phyloP scores from a whole-genome alignment of 108 stramenopile genomes.

The Conticribra weissflogii region DNA sequence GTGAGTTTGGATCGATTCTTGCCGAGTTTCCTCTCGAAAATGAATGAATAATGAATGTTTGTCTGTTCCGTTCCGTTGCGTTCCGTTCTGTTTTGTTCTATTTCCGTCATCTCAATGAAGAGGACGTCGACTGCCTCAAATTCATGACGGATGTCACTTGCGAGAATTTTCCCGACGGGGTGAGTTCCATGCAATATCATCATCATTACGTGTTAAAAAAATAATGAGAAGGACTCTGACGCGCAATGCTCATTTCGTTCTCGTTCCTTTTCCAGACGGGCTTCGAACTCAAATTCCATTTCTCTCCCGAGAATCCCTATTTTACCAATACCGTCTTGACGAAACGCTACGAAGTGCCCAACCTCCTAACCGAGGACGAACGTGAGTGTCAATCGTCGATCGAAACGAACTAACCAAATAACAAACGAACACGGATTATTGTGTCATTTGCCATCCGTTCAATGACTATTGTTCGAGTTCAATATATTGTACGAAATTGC shows the following conservation, averaged over 20 bases:
- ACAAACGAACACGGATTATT: too few species aligned
- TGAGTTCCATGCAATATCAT: too few species aligned
- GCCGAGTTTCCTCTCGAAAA: too few species aligned
- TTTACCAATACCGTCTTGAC: conserved; percentile 87
- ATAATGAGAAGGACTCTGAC: background rate
- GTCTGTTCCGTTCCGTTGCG: background rate
- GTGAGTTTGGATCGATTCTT: too few species aligned
- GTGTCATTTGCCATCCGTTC: too few species aligned
- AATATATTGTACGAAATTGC: too few species aligned
- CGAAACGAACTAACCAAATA: too few species aligned
- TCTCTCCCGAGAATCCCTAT: conserved; percentile 80
- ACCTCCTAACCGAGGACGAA: conserved; percentile 89
- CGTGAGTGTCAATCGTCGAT: too few species aligned
- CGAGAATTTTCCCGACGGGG: conserved; percentile 72
- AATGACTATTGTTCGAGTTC: too few species aligned
- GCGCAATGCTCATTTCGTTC: background rate
- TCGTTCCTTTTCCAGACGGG: conserved; percentile 58
- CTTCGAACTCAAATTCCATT: conserved; percentile 88
- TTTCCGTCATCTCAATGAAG: conserved; percentile 5
- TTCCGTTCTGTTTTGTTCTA: too few species aligned
- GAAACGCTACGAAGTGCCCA: conserved; percentile 91
- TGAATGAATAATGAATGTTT: background rate
- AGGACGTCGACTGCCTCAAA: conserved; percentile 83
- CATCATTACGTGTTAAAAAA: background rate
- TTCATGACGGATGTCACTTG: conserved; percentile 75